Evolutionary conservation across 192 early-diverging fungal genomes (phyloP).

Genomic region (Paraglomus brasilianum): DNA sequence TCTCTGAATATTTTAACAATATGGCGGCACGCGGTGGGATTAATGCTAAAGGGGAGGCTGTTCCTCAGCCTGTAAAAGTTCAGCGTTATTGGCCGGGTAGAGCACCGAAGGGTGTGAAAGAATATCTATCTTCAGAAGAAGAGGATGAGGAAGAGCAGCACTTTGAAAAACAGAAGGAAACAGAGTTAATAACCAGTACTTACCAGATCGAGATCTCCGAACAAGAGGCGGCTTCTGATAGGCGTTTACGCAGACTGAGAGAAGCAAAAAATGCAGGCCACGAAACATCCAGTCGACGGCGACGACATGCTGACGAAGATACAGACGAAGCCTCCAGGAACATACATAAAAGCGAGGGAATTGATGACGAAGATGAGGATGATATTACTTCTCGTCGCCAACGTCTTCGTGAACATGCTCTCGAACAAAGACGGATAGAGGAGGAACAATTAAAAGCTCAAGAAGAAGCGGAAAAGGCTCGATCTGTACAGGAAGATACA

Average conservation of each 20-base stretch:
- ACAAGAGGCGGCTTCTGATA: constrained; percentile 40
- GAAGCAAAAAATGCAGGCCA: constrained; percentile 32
- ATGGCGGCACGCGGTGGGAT: constrained; percentile 31
- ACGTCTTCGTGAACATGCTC: constrained; percentile 13
- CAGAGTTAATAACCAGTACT: constrained; percentile 42
- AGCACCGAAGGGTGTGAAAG: constrained; percentile 53
- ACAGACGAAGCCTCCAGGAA: constrained; percentile 50
- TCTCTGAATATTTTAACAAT: neutral
- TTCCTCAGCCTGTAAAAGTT: constrained; percentile 46
- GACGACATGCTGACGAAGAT: constrained; percentile 50
- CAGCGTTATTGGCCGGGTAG: constrained; percentile 61
- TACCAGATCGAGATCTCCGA: constrained; percentile 50
- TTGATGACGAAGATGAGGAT: constrained; percentile 50
- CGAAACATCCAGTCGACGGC: constrained; percentile 30
- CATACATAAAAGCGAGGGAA: constrained; percentile 37
- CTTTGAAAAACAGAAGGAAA: constrained; percentile 30
- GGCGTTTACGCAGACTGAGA: constrained; percentile 48
- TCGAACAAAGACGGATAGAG: constrained; percentile 36
- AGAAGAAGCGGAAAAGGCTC: constrained; percentile 27
- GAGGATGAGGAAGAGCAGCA: constrained; percentile 46
- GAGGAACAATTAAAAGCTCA: constrained; percentile 30
- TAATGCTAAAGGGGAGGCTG: constrained; percentile 34
- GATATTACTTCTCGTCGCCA: constrained; percentile 25
- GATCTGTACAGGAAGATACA: too few relatives aligned
- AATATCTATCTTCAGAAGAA: constrained; percentile 54